These are phyloP conservation scores for Physaria fendleri DNA, from an alignment of 345 rosid species.

Conservation along the genomic window DNA sequence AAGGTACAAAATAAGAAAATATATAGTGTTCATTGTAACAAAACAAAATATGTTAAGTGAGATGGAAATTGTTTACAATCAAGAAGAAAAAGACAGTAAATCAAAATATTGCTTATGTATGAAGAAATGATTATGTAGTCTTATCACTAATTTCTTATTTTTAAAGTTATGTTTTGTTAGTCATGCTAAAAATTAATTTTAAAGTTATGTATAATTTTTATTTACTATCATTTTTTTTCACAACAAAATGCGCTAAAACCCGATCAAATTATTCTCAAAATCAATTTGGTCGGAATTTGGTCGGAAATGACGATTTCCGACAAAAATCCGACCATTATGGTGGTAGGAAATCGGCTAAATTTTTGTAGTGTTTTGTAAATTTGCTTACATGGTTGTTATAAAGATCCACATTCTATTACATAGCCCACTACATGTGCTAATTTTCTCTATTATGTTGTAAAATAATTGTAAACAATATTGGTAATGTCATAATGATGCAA, in stretches of 20 bases:
- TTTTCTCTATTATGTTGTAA: constrained; percentile 8
- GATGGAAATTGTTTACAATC: background rate
- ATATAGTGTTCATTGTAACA: background rate
- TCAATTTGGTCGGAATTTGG: too few relatives aligned
- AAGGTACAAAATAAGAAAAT: background rate
- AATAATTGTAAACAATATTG: too few relatives aligned
- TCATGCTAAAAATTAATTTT: background rate
- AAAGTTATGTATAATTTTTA: background rate
- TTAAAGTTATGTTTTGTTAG: constrained; percentile 4
- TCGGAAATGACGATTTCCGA: too few relatives aligned
- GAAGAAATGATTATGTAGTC: constrained; percentile 21
- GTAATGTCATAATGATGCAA: background rate
- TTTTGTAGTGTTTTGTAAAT: too few relatives aligned
- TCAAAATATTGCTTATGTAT: constrained; percentile 17
- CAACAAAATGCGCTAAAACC: too few relatives aligned
- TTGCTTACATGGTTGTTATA: too few relatives aligned
- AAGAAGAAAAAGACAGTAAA: constrained; percentile 23
- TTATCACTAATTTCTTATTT: background rate
- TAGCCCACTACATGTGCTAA: background rate
- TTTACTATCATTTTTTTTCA: background rate
- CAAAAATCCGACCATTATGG: too few relatives aligned
- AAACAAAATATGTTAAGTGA: too few relatives aligned
- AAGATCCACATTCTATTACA: background rate
- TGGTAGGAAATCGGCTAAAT: too few relatives aligned
- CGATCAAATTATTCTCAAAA: too few relatives aligned